Base-by-base conservation (phyloP, 2,329 filamentous ascomycete species). In the Cercospora zeae-maydis region DNA sequence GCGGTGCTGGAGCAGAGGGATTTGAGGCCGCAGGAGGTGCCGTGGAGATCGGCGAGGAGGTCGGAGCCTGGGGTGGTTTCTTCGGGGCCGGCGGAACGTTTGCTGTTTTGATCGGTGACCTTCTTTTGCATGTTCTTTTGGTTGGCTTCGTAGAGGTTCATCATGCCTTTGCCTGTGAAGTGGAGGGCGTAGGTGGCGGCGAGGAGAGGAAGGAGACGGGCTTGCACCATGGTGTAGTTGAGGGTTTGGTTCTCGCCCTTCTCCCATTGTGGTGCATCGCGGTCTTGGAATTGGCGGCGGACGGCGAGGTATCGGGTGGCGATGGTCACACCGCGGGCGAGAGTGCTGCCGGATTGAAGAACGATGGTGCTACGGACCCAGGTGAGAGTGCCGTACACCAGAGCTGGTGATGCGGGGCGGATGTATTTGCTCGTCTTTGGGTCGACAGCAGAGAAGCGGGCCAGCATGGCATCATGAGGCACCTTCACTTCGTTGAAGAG, bases 201-300 rank as follows among this genome's bases (percentile, higher is more conserved):
- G 8, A 93, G 79, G 2, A 92, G 80, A 1, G 90, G 88, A 21
- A 92, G 78, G 1, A 92, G 80, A 53, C 90, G 84, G 71, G 89
- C 84, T 74, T 92, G 89, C 7, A 92, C 89, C 86, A 91, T 92
- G 66, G 88, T 90, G 77, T 92, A 92, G 79, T 92, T 89, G 30
- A 92, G 79, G 1, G 92, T 90, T 70, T 88, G 87, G 73, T 87
- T 91, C 78, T 92, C 90, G 4, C 84, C 85, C 24, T 78, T 74
- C 65, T 82, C 80, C 39, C 79, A 80, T 37, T 83, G 79, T 30
- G 82, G 80, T 5, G 86, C 84, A 75, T 92, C 89, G 4, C 85
- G 84, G 69, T 92, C 89, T 74, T 90, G 87, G 79, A 92, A 92
- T 72, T 92, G 89, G n/a, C 88, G 83, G 55, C 89, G 83, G 4